A percentile compares a stretch with the other conserved stretches of the same genome.
These are phyloP conservation scores for Beta lomatogona DNA, from an alignment of 179 eudicot genomes.

Conservation along the genomic window DNA sequence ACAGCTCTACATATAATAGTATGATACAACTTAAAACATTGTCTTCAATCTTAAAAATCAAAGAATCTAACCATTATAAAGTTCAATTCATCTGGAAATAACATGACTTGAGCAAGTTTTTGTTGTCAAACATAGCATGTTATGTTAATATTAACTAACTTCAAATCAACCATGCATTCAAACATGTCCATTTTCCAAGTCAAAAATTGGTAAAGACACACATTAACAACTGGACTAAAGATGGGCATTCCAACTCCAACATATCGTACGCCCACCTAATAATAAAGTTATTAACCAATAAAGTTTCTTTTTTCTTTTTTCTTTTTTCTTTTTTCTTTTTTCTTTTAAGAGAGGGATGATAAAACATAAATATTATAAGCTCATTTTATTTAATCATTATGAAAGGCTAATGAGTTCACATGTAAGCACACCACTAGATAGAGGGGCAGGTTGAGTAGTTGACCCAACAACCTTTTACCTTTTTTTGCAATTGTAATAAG, in stretches of 20 bases:
- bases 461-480: constrained; percentile 29
- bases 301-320: not conserved
- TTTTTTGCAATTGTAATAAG: not conserved
- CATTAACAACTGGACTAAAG: not conserved
- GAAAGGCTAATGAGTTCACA: constrained; percentile 16
- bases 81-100: no score
- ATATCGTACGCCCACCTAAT: not conserved
- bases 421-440: no score
- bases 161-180: not conserved
- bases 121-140: not conserved
- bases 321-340: no score
- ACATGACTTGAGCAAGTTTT: not conserved
- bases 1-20: no score
- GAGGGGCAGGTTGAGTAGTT: no score
- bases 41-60: no score
- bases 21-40: no score
- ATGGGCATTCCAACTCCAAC: not conserved
- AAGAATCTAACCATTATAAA: no score
- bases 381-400: not conserved
- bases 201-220: not conserved
- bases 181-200: not conserved
- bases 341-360: not conserved
- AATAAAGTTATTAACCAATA: not conserved
- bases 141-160: not conserved
- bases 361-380: not conserved